phyloP scores from a whole-genome alignment of 805 yeast species.

The Millerozyma acaciae region DNA sequence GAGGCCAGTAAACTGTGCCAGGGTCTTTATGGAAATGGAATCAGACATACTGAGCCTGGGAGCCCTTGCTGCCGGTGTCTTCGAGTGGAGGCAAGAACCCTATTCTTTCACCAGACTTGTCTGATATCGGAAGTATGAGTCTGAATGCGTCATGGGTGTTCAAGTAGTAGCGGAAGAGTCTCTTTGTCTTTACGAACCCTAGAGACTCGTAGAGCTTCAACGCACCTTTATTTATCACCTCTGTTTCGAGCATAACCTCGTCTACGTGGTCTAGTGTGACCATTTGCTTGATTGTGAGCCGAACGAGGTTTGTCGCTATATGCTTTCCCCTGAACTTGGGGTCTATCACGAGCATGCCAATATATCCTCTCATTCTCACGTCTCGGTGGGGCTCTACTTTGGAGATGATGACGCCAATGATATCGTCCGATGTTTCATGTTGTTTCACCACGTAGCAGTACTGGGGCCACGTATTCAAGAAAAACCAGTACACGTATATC shows the following conservation, averaged over 20 bases:
- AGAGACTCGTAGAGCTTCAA: constrained; percentile 64
- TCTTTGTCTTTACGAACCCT: constrained; percentile 70
- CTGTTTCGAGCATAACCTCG: constrained; percentile 92
- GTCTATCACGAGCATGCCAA: constrained; percentile 92
- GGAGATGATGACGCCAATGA: constrained; percentile 83
- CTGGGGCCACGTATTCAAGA: constrained; percentile 87
- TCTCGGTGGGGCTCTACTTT: constrained; percentile 75
- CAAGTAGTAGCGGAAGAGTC: constrained; percentile 82
- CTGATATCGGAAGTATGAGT: constrained; percentile 74
- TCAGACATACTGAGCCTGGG: background rate
- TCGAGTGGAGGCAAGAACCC: constrained; percentile 39
- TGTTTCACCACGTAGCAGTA: constrained; percentile 64
- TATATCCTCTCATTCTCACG: constrained; percentile 79
- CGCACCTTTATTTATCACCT: constrained; percentile 74
- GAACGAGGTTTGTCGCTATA: constrained; percentile 72
- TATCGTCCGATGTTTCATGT: constrained; percentile 18
- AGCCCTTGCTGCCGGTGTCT: background rate
- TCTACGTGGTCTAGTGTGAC: constrained; percentile 60
- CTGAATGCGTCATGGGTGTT: constrained; percentile 93
- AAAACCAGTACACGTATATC: constrained; percentile 85
- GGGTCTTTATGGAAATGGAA: background rate
- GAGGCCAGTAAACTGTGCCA: background rate
- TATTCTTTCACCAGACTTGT: constrained; percentile 44
- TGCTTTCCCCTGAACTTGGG: constrained; percentile 70
- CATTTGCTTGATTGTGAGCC: constrained; percentile 61